phyloP scores from a whole-genome alignment of 164 flowering plant genomes.

The Taxillus chinensis region DNA sequence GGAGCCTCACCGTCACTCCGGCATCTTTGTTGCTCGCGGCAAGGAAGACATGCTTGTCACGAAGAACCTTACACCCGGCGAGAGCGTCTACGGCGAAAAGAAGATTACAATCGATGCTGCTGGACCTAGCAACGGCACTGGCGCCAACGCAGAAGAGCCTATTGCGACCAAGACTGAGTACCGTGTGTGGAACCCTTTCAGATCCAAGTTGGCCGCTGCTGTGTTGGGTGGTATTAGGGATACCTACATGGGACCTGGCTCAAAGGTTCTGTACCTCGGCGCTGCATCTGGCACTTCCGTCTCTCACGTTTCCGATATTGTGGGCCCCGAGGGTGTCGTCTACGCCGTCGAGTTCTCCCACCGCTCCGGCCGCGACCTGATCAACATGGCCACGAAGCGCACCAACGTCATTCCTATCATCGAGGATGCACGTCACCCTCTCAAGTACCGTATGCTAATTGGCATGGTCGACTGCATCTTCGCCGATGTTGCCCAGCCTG shows the following conservation, averaged over 20 bases:
- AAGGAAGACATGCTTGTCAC: background rate
- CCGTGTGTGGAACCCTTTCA: conserved; percentile 91
- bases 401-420: conserved; percentile 88
- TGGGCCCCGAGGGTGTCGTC: conserved; percentile 93
- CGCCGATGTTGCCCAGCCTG: conserved; percentile 98
- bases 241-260: conserved; percentile 92
- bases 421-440: conserved; percentile 93
- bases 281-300: conserved; percentile 99
- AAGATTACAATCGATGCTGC: no score
- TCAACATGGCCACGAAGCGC: conserved; percentile 96
- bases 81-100: background rate
- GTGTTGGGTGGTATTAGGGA: conserved; percentile 87
- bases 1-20: background rate
- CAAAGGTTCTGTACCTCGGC: conserved; percentile 79
- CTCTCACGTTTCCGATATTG: conserved; percentile 91
- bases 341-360: conserved; percentile 97
- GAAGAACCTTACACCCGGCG: background rate
- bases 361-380: conserved; percentile 94
- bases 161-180: conserved; percentile 79
- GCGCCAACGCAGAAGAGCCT: no score
- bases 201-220: conserved; percentile 92
- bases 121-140: no score
- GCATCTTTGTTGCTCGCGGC: background rate
- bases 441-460: conserved; percentile 86
- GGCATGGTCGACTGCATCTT: conserved; percentile 90